phyloP scores from a whole-genome alignment of 2,329 filamentous ascomycete genomes.

The Pyrenophora tritici-repentis region DNA sequence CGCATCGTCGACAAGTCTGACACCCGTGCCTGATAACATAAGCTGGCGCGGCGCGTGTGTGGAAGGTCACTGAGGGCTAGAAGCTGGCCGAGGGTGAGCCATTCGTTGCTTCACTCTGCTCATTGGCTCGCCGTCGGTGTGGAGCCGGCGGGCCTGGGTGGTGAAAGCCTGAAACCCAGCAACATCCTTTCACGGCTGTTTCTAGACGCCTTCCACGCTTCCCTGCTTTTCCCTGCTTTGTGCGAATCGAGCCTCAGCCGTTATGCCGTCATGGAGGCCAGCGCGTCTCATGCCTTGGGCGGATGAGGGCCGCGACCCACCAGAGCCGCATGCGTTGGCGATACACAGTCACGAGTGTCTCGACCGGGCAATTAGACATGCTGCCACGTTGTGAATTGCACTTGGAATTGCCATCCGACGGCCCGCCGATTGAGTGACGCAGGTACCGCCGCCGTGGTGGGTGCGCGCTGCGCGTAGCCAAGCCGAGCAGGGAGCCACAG shows the following conservation, averaged over 20 bases:
- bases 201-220: conserved; percentile 34
- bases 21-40: conserved; percentile 32
- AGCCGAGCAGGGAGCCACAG: conserved; percentile 19
- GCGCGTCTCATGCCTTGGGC: conserved; percentile 22
- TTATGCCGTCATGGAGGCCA: conserved; percentile 20
- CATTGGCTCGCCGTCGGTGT: conserved; percentile 22
- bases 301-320: conserved; percentile 11
- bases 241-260: conserved; percentile 3
- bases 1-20: conserved; percentile 27
- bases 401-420: conserved; percentile 13
- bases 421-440: conserved; percentile 22
- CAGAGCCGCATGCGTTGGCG: conserved; percentile 31
- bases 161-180: conserved; percentile 22
- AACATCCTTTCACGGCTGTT: conserved; percentile 24
- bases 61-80: conserved; percentile 18
- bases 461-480: background rate
- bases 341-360: conserved; percentile 24
- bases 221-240: conserved; percentile 8
- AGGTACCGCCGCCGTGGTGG: conserved; percentile 26
- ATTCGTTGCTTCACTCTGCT: conserved; percentile 32
- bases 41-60: conserved; percentile 22
- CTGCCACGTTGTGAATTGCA: conserved; percentile 27
- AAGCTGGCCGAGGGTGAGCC: conserved; percentile 15
- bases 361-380: conserved; percentile 26
- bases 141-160: conserved; percentile 14